Percentiles rank a stretch among this genome's conserved stretches.
phyloP scores from a whole-genome alignment of 371 early-diverging fungal genomes.

The Choanephora cucurbitarum region DNA sequence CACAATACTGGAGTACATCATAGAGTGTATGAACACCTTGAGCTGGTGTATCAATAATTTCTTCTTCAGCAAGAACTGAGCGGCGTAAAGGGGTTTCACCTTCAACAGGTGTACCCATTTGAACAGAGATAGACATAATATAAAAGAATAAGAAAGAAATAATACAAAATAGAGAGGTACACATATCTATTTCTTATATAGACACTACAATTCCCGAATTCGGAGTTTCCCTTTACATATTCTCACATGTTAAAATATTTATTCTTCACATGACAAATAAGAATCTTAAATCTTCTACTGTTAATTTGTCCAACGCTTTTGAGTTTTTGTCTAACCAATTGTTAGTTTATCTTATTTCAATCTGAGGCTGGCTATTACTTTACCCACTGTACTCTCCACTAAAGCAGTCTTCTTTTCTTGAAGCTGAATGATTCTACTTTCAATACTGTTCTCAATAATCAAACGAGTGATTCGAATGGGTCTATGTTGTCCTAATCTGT shows the following conservation, averaged over 20 bases:
- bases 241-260: constrained; percentile 10
- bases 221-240: neutral
- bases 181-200: too few species aligned
- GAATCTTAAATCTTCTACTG: constrained; percentile 86
- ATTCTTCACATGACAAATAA: constrained; percentile 71
- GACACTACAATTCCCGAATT: neutral
- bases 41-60: constrained; percentile 53
- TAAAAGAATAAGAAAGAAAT: constrained; percentile 1
- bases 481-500: constrained; percentile 87
- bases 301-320: constrained; percentile 66
- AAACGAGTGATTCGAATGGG: constrained; percentile 88
- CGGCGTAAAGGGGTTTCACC: constrained; percentile 59
- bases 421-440: constrained; percentile 89
- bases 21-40: constrained; percentile 68
- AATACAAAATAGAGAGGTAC: too few species aligned
- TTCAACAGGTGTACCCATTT: constrained; percentile 5
- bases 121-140: constrained; percentile 9
- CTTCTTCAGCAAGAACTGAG: constrained; percentile 54
- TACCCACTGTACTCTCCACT: constrained; percentile 90
- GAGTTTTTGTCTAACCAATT: constrained; percentile 45
- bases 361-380: constrained; percentile 21
- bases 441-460: constrained; percentile 96
- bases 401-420: constrained; percentile 96
- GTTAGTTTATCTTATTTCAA: neutral
- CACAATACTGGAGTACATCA: constrained; percentile 66